Evolutionary conservation across 2,329 filamentous ascomycete species (phyloP).

Genomic region (Monilinia vaccinii-corymbosi): DNA sequence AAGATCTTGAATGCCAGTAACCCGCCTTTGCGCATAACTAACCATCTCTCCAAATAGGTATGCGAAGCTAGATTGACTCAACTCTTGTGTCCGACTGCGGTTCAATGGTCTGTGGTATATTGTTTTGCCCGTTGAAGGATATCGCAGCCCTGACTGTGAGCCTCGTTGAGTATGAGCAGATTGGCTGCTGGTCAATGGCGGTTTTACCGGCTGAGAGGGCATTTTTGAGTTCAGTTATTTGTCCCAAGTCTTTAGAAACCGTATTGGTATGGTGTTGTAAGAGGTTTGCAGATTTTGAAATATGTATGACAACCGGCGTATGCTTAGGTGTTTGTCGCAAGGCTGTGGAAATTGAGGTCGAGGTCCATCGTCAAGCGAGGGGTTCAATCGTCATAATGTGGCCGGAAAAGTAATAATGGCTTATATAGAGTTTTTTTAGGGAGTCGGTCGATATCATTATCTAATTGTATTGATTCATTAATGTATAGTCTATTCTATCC

Average conservation of each 20-base stretch:
- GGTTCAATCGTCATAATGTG: background rate
- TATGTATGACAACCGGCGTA: background rate
- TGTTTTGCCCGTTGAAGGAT: constrained; percentile 88
- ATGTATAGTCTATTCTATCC: background rate
- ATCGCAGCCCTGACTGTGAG: constrained; percentile 57
- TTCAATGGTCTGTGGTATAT: constrained; percentile 97
- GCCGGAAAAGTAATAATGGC: background rate
- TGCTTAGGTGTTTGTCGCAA: constrained; percentile 1
- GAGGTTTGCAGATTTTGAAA: background rate
- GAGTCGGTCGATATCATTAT: background rate
- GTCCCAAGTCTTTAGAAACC: background rate
- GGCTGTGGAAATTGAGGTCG: background rate
- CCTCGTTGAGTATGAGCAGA: constrained; percentile 21
- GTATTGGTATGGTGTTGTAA: background rate
- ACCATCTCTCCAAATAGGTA: constrained; percentile 98
- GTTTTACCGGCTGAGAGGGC: constrained; percentile 28
- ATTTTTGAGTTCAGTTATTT: constrained; percentile 15
- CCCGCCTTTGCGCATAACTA: constrained; percentile 80
- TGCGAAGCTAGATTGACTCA: constrained; percentile 88
- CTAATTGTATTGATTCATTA: background rate
- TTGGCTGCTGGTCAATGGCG: constrained; percentile 18
- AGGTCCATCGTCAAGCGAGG: background rate
- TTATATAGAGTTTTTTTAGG: background rate
- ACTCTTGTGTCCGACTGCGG: constrained; percentile 76
- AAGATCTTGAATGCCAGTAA: constrained; percentile 87